Evolutionary conservation across 768 basidiomycete species (phyloP).

Genomic region (Leucocoprinus leucothites): DNA sequence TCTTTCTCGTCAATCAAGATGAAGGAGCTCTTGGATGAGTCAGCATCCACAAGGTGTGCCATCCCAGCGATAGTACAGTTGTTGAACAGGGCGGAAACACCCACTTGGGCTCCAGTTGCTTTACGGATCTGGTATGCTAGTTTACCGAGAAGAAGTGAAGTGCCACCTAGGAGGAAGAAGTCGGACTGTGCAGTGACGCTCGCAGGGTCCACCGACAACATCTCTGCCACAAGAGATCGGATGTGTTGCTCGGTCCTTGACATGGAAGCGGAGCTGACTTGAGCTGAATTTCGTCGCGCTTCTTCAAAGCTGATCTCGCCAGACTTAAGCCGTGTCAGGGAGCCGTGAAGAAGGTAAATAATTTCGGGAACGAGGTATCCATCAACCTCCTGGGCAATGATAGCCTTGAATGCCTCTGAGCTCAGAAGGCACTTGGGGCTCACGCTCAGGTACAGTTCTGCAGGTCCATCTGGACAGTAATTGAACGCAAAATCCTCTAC

Average conservation of each 20-base stretch:
- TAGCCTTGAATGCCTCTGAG: conserved; percentile 17
- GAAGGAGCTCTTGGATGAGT: conserved; percentile 13
- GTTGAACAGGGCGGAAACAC: conserved; percentile 36
- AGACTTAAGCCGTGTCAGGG: conserved; percentile 17
- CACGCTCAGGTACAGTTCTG: conserved; percentile 37
- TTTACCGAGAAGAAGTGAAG: conserved; percentile 43
- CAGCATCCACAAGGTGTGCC: conserved; percentile 31
- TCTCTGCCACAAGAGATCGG: conserved; percentile 33
- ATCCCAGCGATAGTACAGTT: conserved; percentile 41
- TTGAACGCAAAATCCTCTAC: conserved; percentile 35
- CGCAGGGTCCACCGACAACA: conserved; percentile 27
- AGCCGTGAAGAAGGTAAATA: conserved; percentile 27
- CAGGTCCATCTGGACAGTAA: conserved; percentile 25
- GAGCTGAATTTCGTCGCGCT: conserved; percentile 25
- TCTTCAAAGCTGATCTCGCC: conserved; percentile 29
- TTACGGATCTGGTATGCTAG: conserved; percentile 40
- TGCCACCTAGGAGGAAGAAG: conserved; percentile 43
- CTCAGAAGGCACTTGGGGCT: conserved; percentile 17
- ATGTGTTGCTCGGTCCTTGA: conserved; percentile 28
- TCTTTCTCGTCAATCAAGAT: conserved; percentile 11
- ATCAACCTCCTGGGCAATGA: conserved; percentile 25
- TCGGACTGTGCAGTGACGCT: conserved; percentile 32
- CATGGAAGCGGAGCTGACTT: conserved; percentile 22
- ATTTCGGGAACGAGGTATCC: conserved; percentile 39
- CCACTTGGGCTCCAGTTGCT: conserved; percentile 32